Percentiles rank a stretch among this genome's conserved stretches.
These are phyloP conservation scores for Pseudoscleropodium purum DNA, from an alignment of 225 moss, liverwort and hornwort species.

Conservation along the genomic window DNA sequence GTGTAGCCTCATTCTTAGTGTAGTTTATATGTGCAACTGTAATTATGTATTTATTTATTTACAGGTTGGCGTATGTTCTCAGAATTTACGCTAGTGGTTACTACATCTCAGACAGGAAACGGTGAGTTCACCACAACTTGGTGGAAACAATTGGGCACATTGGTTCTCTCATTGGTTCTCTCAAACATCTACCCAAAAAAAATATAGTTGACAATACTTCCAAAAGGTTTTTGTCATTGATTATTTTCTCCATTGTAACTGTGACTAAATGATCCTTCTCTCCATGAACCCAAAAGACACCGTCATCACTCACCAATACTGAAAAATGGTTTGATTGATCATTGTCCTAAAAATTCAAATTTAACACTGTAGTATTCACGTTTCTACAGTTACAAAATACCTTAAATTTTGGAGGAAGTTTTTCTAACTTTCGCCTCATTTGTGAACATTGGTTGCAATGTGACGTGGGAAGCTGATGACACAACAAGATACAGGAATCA, in stretches of 20 bases:
- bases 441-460: not conserved
- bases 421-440: not conserved
- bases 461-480: not conserved
- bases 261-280: not conserved
- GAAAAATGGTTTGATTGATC: not conserved
- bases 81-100: not conserved
- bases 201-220: not conserved
- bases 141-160: not conserved
- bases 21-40: not conserved
- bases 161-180: too few relatives aligned
- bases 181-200: not conserved
- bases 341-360: not conserved
- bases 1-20: not conserved
- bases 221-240: not conserved
- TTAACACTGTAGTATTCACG: not conserved
- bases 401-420: not conserved
- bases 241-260: not conserved
- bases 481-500: not conserved
- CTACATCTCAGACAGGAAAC: not conserved
- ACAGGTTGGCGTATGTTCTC: not conserved
- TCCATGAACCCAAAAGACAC: not conserved
- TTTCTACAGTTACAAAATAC: not conserved
- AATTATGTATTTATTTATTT: not conserved
- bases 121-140: not conserved
- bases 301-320: not conserved